A percentile compares a stretch with the other conserved stretches of the same genome.
Evolutionary conservation across 805 yeast genomes (phyloP).

Genomic region (Kuraishia molischiana): DNA sequence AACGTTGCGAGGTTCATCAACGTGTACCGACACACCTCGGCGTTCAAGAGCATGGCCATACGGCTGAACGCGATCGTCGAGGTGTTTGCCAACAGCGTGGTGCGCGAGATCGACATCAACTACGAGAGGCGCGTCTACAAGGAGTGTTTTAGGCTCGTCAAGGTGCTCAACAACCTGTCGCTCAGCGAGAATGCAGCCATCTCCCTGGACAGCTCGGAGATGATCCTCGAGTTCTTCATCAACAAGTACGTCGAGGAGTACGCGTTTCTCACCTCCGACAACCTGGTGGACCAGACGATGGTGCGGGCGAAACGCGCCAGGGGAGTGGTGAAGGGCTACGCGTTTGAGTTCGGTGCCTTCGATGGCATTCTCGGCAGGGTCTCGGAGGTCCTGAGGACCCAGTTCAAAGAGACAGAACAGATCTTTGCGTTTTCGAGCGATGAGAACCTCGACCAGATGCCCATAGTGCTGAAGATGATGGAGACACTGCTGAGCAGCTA

Average conservation of each 20-base stretch:
- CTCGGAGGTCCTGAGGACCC: conserved; percentile 10
- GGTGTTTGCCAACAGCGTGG: conserved; percentile 60
- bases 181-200: conserved; percentile 16
- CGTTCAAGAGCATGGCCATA: conserved; percentile 17
- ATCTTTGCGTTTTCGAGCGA: conserved; percentile 10
- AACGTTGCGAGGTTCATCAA: conserved; percentile 17
- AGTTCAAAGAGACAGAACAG: conserved; percentile 16
- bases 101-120: conserved; percentile 57
- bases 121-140: conserved; percentile 35
- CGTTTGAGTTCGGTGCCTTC: conserved; percentile 12
- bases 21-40: conserved; percentile 10
- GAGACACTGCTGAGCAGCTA: conserved; percentile 25
- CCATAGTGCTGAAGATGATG: conserved; percentile 20
- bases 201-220: conserved; percentile 23
- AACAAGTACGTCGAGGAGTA: conserved; percentile 19
- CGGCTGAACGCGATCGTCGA: conserved; percentile 48
- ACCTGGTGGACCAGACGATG: conserved; percentile 12
- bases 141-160: conserved; percentile 19
- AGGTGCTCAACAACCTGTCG: conserved; percentile 13
- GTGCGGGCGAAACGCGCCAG: conserved; percentile 5
- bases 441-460: conserved; percentile 18
- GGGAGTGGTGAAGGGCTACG: conserved; percentile 20
- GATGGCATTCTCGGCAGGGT: conserved; percentile 13
- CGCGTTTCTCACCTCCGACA: conserved; percentile 13
- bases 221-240: conserved; percentile 22